Evolutionary conservation across 106 monocot species (phyloP), one percentile per base, ranked within the genome.

Genomic region (Xerophyta viscosa): DNA sequence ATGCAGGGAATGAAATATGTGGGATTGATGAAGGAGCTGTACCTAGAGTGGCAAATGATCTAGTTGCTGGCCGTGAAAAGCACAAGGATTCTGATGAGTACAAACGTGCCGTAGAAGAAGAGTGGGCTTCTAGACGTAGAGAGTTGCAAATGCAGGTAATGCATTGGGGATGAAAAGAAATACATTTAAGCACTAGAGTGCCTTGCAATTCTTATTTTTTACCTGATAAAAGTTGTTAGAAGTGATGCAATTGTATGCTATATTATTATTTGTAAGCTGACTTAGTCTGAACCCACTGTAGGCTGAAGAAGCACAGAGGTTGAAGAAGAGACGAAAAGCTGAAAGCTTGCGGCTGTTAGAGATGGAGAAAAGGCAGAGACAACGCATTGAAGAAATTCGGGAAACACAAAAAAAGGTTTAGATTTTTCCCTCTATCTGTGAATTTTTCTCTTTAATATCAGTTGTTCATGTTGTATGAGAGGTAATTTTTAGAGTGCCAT

Each of bases 291-390:
- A n/a, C n/a, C n/a, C n/a, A n/a, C n/a, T 75, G 18, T 24, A 96
- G 88, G 71, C 88, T 31, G 84, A 88, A 73, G 84, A 96, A 75
- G 84, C 71, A 64, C 81, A 79, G 57, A 78, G 54, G 46, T 30
- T 84, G 70, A 66, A 67, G 21, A 87, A 65, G 71, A 73, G 57
- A 64, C 81, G 57, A 44, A 88, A 66, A 42, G 78, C 84, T 27
- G 78, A 84, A 73, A 72, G 25, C 36, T 45, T 75, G 56, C 94
- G 84, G 43, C 46, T 85, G 28, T 54, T 81, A 42, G 81, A 88
- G 62, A 85, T 88, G 81, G 84, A 81, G 67, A 96, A 59, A 62
- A 84, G 88, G 45, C 88, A 96, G 55, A 96, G 74, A 49, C 81
- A 84, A 66, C 80, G 94, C 9, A 12, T 96, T 6, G 78, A 88